Base-by-base conservation (phyloP, 441 rosid genomes). In the Kokia cookei region DNA sequence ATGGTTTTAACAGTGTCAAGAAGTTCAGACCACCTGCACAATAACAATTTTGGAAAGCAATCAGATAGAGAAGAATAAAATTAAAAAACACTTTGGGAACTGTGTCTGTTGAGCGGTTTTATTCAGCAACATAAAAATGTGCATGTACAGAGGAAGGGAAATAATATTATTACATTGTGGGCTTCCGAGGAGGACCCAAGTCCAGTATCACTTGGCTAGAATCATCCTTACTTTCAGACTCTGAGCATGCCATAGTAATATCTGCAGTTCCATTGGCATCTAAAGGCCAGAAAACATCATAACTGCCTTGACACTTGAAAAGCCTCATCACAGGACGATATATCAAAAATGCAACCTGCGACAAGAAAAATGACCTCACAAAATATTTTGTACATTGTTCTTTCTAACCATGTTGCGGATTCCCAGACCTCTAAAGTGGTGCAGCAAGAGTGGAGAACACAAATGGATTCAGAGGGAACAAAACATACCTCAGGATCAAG, bases 321-420 rank as follows among this genome's bases (percentile, higher is more conserved):
- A 93, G 94, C 87, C 99, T 90, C 99, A 97, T 91, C 63, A 91
- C 93, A 45, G 99, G 99, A 58, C 99, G 99, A 79, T 90, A 97
- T 76, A 97, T 90, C 85, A 97, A 82, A 89, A 94, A 97, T 37
- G 98, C 98, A 74, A 93, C 99, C 99, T 97, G 26, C 2, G 51
- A 51, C 72, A 72, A 26, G 53, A 64, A 75, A 47, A 2, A 19
- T 68, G 70, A 54, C 13, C 63, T 54, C 73, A 59, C 47, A 54
- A 37, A 3, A 69, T 13, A 19, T 70, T 37, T 70, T 43, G 48
- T 43, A 43, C 32, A 29, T 70, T 29, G 37, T n/a, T 54, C 63
- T 55, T 54, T 61, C 15, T 32, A 69, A 32, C 60, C 48, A 54
- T 54, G 63, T 37, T 61, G 37, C 12, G 14, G 29, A 37, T 54